Evolutionary conservation across 2,329 filamentous ascomycete species (phyloP).

Genomic region (Huntiella bhutanensis): DNA sequence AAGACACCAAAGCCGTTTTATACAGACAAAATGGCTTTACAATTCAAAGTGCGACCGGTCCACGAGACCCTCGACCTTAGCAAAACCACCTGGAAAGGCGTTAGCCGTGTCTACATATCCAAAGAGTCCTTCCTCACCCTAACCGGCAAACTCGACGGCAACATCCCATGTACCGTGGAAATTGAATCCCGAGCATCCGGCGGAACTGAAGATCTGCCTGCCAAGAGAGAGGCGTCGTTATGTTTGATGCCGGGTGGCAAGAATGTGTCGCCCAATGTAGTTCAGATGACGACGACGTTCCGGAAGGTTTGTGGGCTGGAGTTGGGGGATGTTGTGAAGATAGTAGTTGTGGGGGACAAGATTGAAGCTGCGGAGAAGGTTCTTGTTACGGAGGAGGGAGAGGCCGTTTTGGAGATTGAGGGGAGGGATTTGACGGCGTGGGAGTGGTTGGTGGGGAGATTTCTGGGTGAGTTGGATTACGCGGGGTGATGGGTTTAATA

Average conservation of each 20-base stretch:
- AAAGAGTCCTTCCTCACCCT: constrained; percentile 27
- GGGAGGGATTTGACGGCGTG: constrained; percentile 18
- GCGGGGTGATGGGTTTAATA: background rate
- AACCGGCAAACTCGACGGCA: constrained; percentile 24
- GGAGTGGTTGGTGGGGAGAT: constrained; percentile 20
- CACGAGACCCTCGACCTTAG: constrained; percentile 25
- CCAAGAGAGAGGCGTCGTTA: constrained; percentile 27
- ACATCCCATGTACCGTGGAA: constrained; percentile 25
- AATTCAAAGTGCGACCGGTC: constrained; percentile 24
- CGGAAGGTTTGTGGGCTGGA: constrained; percentile 55
- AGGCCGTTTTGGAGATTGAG: constrained; percentile 14
- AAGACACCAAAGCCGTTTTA: no score
- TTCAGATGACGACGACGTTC: constrained; percentile 55
- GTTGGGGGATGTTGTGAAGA: constrained; percentile 42
- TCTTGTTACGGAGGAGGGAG: constrained; percentile 36
- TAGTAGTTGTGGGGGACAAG: constrained; percentile 30
- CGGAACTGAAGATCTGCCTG: constrained; percentile 12
- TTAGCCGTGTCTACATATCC: constrained; percentile 29
- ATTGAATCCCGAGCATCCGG: background rate
- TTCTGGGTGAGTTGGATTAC: constrained; percentile 16
- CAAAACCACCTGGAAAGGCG: constrained; percentile 21
- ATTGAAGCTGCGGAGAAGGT: constrained; percentile 39
- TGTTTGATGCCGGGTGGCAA: constrained; percentile 32
- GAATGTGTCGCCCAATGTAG: constrained; percentile 46
- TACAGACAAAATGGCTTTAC: constrained; percentile 16